Percentiles rank a stretch among this genome's conserved stretches.
Conservation (phyloP, 2,329 filamentous ascomycete genomes). For the Didymella exigua region DNA sequence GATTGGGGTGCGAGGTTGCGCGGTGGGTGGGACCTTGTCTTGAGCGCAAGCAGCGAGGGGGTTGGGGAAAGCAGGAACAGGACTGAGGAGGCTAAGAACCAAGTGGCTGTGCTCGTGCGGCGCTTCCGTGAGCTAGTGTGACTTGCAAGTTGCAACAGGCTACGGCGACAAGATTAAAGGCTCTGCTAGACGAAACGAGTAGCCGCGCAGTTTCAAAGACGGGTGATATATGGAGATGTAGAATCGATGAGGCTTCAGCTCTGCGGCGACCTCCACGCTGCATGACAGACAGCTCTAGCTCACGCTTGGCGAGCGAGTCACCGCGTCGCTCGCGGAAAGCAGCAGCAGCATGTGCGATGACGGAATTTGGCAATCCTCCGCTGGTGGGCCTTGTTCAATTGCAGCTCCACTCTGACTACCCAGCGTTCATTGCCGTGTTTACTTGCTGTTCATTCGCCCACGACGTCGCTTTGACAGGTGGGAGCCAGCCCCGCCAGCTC, state of each 20-base stretch:
- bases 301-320: slow-evolving; percentile 3
- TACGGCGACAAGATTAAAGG: slow-evolving; percentile 15
- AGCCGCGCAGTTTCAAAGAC: slow-evolving; percentile 17
- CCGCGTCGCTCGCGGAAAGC: slow-evolving; percentile 10
- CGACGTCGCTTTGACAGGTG: slow-evolving; percentile 3
- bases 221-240: slow-evolving; percentile 13
- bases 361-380: slow-evolving; percentile 17
- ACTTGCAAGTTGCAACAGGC: slow-evolving; percentile 24
- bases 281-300: slow-evolving; percentile 16
- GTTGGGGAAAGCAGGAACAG: slow-evolving; percentile 34
- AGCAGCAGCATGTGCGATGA: slow-evolving; percentile 26
- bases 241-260: slow-evolving; percentile 30
- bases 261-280: slow-evolving; percentile 15
- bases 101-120: slow-evolving; percentile 27
- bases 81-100: slow-evolving; percentile 24
- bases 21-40: slow-evolving; percentile 38
- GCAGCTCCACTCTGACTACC: slow-evolving; percentile 19
- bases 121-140: slow-evolving; percentile 30
- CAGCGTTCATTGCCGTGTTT: slow-evolving; percentile 20
- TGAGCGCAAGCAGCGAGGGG: slow-evolving; percentile 31
- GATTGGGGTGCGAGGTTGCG: slow-evolving; percentile 20
- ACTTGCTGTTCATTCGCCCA: slow-evolving; percentile 17
- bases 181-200: slow-evolving; percentile 24
- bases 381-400: slow-evolving; percentile 22
- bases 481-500: slow-evolving; percentile 27